Base-by-base conservation (phyloP, 306 rosid genomes). In the Alnus rubra region DNA sequence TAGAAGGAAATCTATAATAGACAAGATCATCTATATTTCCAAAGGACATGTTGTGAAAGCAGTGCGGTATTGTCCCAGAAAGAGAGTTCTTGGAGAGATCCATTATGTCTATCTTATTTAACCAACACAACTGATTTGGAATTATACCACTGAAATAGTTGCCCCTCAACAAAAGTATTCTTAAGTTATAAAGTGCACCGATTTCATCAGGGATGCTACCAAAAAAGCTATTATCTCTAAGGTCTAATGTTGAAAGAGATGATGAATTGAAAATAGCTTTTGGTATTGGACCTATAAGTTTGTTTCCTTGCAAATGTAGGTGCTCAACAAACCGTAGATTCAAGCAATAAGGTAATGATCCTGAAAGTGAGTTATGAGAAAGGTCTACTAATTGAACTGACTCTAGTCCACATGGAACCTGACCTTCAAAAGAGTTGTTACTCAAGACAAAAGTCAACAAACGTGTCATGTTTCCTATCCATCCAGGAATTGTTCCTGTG, bases 31-130 rank as follows among this genome's bases (percentile, higher is more conserved):
- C 10, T 15, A 2, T 5, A 42, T 15, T 3, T 28, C 82, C 65
- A 10, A 56, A 71, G 14, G 63, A 9, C 3, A 51, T 78, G 5
- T 78, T 31, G 7, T 16, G n/a, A 10, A 78, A 31, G 60, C 82
- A 78, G 2, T 55, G 7, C 1, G 82, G 82, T 50, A 78, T 48
- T n/a, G 63, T 28, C 8, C 82, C 77, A 71, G 7, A 55, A 44
- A 78, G 56, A 12, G 23, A 18, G 45, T 78, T 78, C 18, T 1
- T 16, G 4, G 82, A 78, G 33, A 78, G 71, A 71, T 78, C 77
- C 71, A 78, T 2, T 12, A 78, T 47, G 6, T 39, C 44, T n/a
- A 78, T 44, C 0, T 78, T 9, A 2, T 8, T 6, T 8, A 44
- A 31, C 23, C 18, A 50, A 2, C 81, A 78, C 35, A 69, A 4